These are phyloP conservation scores for Morella rubra DNA, from an alignment of 306 rosid species.

Conservation along the genomic window DNA sequence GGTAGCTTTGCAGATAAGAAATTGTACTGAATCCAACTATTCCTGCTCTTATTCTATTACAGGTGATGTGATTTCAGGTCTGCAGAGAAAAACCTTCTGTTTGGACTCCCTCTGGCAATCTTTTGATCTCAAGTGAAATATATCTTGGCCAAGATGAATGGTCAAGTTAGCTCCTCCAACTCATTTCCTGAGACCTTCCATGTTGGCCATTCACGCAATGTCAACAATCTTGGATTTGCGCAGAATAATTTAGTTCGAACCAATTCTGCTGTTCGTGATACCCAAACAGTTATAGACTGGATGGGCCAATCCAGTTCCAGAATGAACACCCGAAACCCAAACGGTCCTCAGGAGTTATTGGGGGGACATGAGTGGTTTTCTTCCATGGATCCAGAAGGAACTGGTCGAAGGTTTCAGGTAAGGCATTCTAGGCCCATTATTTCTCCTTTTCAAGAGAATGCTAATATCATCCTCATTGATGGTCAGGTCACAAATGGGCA, in stretches of 20 bases:
- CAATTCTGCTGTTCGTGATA: not conserved
- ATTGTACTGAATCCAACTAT: not conserved
- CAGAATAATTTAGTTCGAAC: not conserved
- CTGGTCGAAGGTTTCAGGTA: conserved; percentile 6
- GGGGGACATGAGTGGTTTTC: not conserved
- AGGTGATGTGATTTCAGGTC: conserved; percentile 12
- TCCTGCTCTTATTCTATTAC: not conserved
- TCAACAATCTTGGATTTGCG: conserved; percentile 4
- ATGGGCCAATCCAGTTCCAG: not conserved
- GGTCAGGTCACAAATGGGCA: not conserved
- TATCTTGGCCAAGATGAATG: conserved; percentile 18
- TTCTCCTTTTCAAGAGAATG: conserved; percentile 5
- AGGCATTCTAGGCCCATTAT: not conserved
- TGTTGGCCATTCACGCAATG: not conserved
- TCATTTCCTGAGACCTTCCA: not conserved
- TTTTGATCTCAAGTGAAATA: not conserved
- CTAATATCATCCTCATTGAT: not conserved
- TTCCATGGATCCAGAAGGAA: not conserved
- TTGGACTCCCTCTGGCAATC: not conserved
- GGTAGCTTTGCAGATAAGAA: conserved; percentile 1
- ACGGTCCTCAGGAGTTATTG: not conserved
- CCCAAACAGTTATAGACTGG: conserved; percentile 11
- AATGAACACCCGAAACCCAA: not conserved
- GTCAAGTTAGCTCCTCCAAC: conserved; percentile 13
- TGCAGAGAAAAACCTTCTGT: not conserved